These are phyloP conservation scores for Paragyromitra xinjiangensis DNA, from an alignment of 495 filamentous ascomycete species.

Conservation along the genomic window DNA sequence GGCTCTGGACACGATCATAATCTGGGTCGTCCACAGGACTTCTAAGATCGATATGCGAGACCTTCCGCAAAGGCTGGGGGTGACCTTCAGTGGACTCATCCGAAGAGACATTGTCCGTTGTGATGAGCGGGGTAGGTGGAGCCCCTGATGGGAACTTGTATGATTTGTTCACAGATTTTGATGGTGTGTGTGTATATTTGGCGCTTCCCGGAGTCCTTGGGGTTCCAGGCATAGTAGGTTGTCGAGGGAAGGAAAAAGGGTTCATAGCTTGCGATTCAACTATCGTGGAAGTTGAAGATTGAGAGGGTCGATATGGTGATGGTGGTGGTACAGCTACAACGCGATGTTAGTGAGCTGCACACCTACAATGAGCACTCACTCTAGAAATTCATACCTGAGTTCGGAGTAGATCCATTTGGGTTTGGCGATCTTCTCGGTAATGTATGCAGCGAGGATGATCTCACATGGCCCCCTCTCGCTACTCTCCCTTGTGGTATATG, in stretches of 20 bases:
- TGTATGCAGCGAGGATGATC: conserved; percentile 55
- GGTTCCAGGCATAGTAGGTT: conserved; percentile 38
- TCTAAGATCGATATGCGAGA: conserved; percentile 56
- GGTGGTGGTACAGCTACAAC: conserved; percentile 45
- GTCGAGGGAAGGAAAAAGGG: conserved; percentile 48
- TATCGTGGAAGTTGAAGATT: conserved; percentile 46
- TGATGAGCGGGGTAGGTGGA: conserved; percentile 41
- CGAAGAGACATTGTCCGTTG: conserved; percentile 40
- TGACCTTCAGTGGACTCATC: conserved; percentile 46
- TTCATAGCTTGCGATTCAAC: conserved; percentile 35
- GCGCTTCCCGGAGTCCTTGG: conserved; percentile 42
- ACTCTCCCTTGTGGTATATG: conserved; percentile 41
- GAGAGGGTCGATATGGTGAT: conserved; percentile 38
- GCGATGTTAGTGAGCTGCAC: conserved; percentile 19
- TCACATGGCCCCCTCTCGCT: conserved; percentile 50
- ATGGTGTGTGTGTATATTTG: conserved; percentile 33
- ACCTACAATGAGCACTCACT: background rate
- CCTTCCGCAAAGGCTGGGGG: conserved; percentile 43
- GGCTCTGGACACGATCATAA: conserved; percentile 43
- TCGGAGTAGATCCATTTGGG: conserved; percentile 50
- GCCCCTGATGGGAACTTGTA: conserved; percentile 55
- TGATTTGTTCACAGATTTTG: conserved; percentile 49
- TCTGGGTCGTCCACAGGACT: conserved; percentile 54
- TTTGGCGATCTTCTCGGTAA: conserved; percentile 51
- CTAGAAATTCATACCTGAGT: conserved; percentile 46